A percentile compares a stretch with the other conserved stretches of the same genome.
Conservation (phyloP, 2,329 filamentous ascomycete species). For the Calonectria leucothoes region DNA sequence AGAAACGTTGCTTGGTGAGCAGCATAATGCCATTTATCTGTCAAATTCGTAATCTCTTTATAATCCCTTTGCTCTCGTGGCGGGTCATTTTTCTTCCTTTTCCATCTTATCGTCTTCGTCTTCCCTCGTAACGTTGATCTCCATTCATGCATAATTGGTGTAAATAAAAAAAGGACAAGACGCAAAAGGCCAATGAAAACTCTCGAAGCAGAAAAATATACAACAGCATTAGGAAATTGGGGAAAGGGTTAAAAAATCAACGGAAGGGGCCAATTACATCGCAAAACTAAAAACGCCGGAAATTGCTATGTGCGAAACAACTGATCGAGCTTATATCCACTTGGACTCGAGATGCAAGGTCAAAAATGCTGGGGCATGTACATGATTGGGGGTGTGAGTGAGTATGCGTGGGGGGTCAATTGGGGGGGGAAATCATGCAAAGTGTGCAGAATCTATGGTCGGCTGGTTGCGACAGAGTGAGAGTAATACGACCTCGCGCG, state of each 20-base stretch:
- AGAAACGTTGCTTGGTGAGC: slow-evolving; percentile 24
- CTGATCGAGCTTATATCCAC: slow-evolving; percentile 35
- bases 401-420: slow-evolving; percentile 5
- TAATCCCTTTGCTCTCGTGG: slow-evolving; percentile 30
- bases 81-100: slow-evolving; percentile 31
- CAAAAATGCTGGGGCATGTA: slow-evolving; percentile 40
- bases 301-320: slow-evolving; percentile 34
- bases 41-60: slow-evolving; percentile 36
- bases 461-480: slow-evolving; percentile 36
- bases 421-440: slow-evolving; percentile 13
- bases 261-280: slow-evolving; percentile 23
- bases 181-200: slow-evolving; percentile 26
- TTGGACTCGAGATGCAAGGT: slow-evolving; percentile 33
- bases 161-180: slow-evolving; percentile 19
- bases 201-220: slow-evolving; percentile 23
- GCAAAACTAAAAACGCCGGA: slow-evolving; percentile 40
- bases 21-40: slow-evolving; percentile 33
- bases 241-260: slow-evolving; percentile 7
- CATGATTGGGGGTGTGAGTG: slow-evolving; percentile 29
- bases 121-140: slow-evolving; percentile 36
- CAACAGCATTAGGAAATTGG: slow-evolving; percentile 13
- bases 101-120: slow-evolving; percentile 21
- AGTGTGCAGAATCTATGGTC: slow-evolving; percentile 20
- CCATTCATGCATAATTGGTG: slow-evolving; percentile 22
- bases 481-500: slow-evolving; percentile 49